These are phyloP conservation scores for Phytophthora melonis DNA, from an alignment of 352 stramenopile species.

Conservation along the genomic window DNA sequence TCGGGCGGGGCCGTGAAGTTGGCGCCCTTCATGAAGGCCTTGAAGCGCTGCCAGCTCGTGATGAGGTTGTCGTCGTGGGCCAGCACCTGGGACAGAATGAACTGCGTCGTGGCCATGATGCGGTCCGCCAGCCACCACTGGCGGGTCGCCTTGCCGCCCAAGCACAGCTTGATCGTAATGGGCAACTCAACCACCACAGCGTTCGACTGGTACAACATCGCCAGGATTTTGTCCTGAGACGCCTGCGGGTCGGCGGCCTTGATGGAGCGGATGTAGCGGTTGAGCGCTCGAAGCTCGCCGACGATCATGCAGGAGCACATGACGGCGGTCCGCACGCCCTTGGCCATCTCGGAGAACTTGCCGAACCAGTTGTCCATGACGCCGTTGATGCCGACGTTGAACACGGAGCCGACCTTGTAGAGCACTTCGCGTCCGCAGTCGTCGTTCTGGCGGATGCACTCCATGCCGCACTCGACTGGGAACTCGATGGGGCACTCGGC, in stretches of 20 bases:
- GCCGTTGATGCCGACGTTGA: conserved; percentile 43
- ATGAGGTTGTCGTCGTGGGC: conserved; percentile 25
- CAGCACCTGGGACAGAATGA: conserved; percentile 28
- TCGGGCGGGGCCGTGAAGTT: conserved; percentile 34
- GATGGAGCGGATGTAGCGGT: conserved; percentile 36
- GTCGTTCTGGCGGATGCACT: conserved; percentile 36
- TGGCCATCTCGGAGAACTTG: conserved; percentile 42
- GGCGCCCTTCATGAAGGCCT: conserved; percentile 31
- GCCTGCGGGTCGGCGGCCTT: conserved; percentile 27
- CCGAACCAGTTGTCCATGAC: conserved; percentile 59
- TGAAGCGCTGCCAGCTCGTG: conserved; percentile 30
- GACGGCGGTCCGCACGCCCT: conserved; percentile 44
- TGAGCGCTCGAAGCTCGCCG: conserved; percentile 32
- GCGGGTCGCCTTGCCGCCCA: conserved; percentile 25
- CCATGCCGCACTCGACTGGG: conserved; percentile 41
- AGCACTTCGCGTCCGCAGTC: conserved; percentile 49
- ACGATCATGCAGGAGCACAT: conserved; percentile 45
- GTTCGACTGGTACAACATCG: conserved; percentile 49
- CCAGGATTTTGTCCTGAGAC: conserved; percentile 44
- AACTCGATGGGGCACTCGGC: conserved; percentile 52
- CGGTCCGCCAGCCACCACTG: conserved; percentile 30
- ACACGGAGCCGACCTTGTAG: conserved; percentile 41
- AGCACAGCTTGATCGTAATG: conserved; percentile 49
- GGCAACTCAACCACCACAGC: conserved; percentile 51
- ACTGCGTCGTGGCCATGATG: conserved; percentile 28